Base-by-base conservation (phyloP, 2,329 filamentous ascomycete genomes). In the Colletotrichum lini region DNA sequence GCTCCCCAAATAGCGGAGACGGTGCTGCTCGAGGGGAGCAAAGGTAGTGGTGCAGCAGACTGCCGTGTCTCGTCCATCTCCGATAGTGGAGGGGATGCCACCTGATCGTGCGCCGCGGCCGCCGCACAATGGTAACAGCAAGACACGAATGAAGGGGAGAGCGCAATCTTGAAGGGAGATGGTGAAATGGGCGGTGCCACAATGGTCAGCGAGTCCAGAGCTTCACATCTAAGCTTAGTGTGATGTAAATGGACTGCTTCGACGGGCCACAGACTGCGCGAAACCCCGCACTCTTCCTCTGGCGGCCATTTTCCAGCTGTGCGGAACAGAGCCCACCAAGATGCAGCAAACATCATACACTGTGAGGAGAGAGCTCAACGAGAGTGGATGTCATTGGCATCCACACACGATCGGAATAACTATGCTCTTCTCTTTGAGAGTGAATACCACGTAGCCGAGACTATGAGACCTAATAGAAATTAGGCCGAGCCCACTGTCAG, bases 101-200 rank as follows among this genome's bases (percentile, higher is more conserved):
- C 40, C 68, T 71, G 64, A 71, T 68, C 45, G 58, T 68, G 63
- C 68, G 57, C 26, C 42, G 44, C 10, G 5, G 15, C 44, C n/a
- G 52, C 57, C 63, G 64, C 68, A 71, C 57, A 45, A 68, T 58
- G 58, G 56, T n/a, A 50, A 54, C 63, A 44, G 67, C 56, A 57
- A 35, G 18, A 44, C 56, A 67, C 45, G 21, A 38, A 10, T 35
- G 30, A 9, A 35, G 23, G 42, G 67, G 64, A 44, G 52, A 45
- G 54, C 64, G 64, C 54, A 60, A 71, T 63, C 18, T 50, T 42
- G 58, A 58, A 65, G 64, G 68, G 52, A n/a, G 2, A 68, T 63
- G 68, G 64, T 58, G 65, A 68, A 68, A 68, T 68, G 52, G 40
- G 54, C 40, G 44, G 18, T 40, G 52, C 53, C 58, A 15, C 57